Evolutionary conservation across 768 basidiomycete genomes (phyloP).

Genomic region (Paxillus involutus): DNA sequence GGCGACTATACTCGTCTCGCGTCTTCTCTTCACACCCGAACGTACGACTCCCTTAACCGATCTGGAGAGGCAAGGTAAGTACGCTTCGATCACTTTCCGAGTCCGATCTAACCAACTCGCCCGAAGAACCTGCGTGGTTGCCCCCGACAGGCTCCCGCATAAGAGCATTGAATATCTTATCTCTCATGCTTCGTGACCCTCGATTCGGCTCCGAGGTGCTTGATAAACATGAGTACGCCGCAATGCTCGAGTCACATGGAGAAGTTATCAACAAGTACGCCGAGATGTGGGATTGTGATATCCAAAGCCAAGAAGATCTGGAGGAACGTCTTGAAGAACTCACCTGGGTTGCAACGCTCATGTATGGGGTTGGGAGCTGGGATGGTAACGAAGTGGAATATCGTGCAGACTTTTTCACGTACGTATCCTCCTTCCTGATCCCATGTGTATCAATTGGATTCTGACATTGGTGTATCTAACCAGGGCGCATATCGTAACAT

Average conservation of each 20-base stretch:
- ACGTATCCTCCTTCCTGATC: constrained; percentile 23
- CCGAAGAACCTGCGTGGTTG: constrained; percentile 23
- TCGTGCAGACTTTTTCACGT: constrained; percentile 70
- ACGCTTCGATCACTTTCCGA: no score
- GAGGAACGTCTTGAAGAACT: constrained; percentile 62
- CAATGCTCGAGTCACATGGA: constrained; percentile 36
- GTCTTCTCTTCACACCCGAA: constrained; percentile 25
- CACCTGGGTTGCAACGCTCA: constrained; percentile 51
- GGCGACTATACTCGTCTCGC: constrained; percentile 36
- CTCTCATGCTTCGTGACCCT: constrained; percentile 53
- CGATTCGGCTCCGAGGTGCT: constrained; percentile 30
- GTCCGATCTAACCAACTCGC: background rate
- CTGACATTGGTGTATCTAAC: constrained; percentile 4
- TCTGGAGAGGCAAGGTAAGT: constrained; percentile 19
- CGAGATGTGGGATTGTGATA: constrained; percentile 46
- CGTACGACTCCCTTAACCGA: constrained; percentile 21
- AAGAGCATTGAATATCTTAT: constrained; percentile 50
- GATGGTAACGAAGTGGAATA: constrained; percentile 36
- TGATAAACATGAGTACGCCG: constrained; percentile 35
- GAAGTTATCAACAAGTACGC: constrained; percentile 43
- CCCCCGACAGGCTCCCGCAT: constrained; percentile 33
- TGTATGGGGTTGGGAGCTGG: constrained; percentile 64
- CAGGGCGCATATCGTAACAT: constrained; percentile 73
- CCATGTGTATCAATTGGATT: background rate
- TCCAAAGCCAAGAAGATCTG: constrained; percentile 36